Conservation (phyloP, 371 early-diverging fungal species). For the Mucor mucedo region DNA sequence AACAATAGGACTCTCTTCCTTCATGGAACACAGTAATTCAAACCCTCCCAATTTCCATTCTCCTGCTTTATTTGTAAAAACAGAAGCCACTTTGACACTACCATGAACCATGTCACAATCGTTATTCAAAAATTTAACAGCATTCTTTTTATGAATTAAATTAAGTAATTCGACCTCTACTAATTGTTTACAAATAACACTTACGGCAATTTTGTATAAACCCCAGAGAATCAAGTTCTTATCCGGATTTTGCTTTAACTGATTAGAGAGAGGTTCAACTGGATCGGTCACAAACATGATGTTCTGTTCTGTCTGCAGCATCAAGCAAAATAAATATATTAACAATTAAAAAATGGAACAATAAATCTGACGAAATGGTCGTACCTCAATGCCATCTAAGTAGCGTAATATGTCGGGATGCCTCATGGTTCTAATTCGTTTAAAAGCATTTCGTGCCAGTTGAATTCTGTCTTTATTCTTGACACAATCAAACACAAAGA, state of each 20-base stretch:
- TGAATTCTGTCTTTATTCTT: constrained; percentile 69
- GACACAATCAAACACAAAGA: constrained; percentile 85
- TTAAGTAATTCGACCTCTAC: neutral
- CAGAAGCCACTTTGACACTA: constrained; percentile 75
- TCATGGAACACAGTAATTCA: constrained; percentile 76
- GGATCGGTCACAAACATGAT: constrained; percentile 93
- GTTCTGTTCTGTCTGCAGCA: constrained; percentile 72
- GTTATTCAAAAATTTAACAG: constrained; percentile 83
- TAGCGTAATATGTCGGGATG: constrained; percentile 89
- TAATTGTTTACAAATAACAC: neutral
- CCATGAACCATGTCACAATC: constrained; percentile 92
- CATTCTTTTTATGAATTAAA: constrained; percentile 55
- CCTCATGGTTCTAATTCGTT: constrained; percentile 84
- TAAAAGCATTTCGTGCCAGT: constrained; percentile 89
- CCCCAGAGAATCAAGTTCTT: constrained; percentile 82
- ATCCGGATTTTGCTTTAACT: constrained; percentile 61
- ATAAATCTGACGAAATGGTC: too few species aligned
- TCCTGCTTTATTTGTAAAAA: constrained; percentile 87
- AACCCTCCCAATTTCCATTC: constrained; percentile 96
- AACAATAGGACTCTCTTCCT: constrained; percentile 74
- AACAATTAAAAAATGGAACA: too few species aligned
- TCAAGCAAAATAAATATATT: neutral
- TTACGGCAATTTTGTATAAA: constrained; percentile 87
- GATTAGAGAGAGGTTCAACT: constrained; percentile 74
- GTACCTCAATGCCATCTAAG: constrained; percentile 86